Base-by-base conservation (phyloP, 2,329 filamentous ascomycete genomes). In the Exophiala mesophila region DNA sequence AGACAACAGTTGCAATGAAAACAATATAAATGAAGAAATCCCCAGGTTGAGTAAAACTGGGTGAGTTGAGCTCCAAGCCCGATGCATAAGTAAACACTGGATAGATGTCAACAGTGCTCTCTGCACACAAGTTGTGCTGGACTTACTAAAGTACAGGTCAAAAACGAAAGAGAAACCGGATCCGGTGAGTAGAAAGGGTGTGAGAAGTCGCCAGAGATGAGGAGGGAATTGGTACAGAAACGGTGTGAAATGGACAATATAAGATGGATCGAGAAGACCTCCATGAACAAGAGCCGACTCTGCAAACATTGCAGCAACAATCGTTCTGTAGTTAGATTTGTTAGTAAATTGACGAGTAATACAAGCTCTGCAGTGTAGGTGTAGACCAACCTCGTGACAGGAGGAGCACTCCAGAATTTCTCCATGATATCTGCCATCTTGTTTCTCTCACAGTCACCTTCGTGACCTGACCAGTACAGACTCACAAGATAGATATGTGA, bases 11-110 rank as follows among this genome's bases (percentile, higher is more conserved):
- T 55, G 76, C 73, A 56, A 89, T 75, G 61, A 92, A 92, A 45
- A 82, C 66, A 55, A 94, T 68, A 62, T 94, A 95, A 68, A 82
- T 82, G 50, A 92, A 73, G 56, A 92, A 77, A 61, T 92, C 85
- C 59, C 87, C 88, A 44, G 84, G 84, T 54, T 77, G 74, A 30
- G 73, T 67, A 62, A 95, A 90, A 46, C 85, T 80, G 39, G 82
- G 67, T 49, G 83, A 85, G 52, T 76, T 74, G 30, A 67, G 74
- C 70, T 95, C 89, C 36, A 94, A 70, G 53, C 80, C 76, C 59
- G 77, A 83, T 55, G 83, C 70, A 67, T 92, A 94, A 51, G 77
- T 82, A 69, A 83, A 95, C 53, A 92, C 72, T 80, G 57, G 48
- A 44, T 7, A 34, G 38, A 28, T 36, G 36, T 47, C 40, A 51